Base-by-base conservation (phyloP, 2,329 filamentous ascomycete genomes). In the Chrysosporium keratinophilum region DNA sequence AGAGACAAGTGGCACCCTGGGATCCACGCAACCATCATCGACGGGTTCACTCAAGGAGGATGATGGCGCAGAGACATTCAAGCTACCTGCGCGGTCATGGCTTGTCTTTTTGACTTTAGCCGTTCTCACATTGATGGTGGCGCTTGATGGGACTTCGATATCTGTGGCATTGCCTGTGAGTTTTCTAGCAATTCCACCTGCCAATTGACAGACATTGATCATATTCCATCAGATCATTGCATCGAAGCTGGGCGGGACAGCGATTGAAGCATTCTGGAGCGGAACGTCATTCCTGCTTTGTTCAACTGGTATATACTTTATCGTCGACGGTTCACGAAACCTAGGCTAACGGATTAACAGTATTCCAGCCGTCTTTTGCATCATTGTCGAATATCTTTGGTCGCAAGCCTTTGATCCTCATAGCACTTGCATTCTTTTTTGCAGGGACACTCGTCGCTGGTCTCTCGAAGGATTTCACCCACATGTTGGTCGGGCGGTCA, bases 261-360 rank as follows among this genome's bases (percentile, higher is more conserved):
- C 77, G 1, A 76, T 81, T 33, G 74, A 86, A 66, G 80, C 82
- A 0, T 86, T 87, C 65, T 87, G 83, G 84, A 77, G 79, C n/a
- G 83, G 83, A 1, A 85, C 83, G 3, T 79, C 79, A 15, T 87
- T 84, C 62, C 72, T 87, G 2, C 72, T 87, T 1, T 78, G 80
- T 7, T 80, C 77, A 44, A 81, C 83, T 0, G 77, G 61, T 62
- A 54, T 40, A 54, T 19, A 40, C 23, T 45, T 28, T 14, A 15
- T 12, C 42, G 23, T 45, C 42, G 2, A 31, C 2, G 14, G 19
- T 6, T 15, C n/a, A 11, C n/a, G 14, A 3, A 33, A 14, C 20
- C 17, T 44, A 14, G 4, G 17, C 40, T 33, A 15, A 11, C 15
- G 3, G 33, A 37, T 3, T 62, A 15, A 5, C 64, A 61, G 69